Evolutionary conservation across 2,329 filamentous ascomycete species (phyloP).

Genomic region (Colletotrichum camelliae): DNA sequence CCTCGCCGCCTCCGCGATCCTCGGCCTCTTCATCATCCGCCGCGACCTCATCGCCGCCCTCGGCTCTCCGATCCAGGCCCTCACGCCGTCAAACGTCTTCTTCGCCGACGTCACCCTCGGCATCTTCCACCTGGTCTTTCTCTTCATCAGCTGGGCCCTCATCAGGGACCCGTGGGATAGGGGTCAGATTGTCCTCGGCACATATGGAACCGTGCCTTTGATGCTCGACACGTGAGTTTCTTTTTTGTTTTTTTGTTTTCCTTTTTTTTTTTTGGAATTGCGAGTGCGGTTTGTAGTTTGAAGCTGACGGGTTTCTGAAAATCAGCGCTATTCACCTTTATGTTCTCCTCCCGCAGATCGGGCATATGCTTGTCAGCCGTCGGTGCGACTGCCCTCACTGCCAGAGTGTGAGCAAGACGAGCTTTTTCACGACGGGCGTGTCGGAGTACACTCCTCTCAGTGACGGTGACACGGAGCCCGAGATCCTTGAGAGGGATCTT

Average conservation of each 20-base stretch:
- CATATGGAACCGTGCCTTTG: conserved; percentile 24
- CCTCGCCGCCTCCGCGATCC: conserved; percentile 16
- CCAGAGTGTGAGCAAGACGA: neutral
- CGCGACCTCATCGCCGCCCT: conserved; percentile 23
- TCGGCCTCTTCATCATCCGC: conserved; percentile 15
- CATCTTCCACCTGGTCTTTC: conserved; percentile 13
- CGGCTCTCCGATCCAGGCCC: conserved; percentile 22
- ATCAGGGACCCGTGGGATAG: neutral
- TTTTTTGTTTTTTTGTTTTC: fast-evolving
- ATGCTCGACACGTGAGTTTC: conserved; percentile 23
- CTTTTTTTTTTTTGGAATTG: fast-evolving
- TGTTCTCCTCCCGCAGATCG: conserved; percentile 35
- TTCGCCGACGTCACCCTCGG: conserved; percentile 16
- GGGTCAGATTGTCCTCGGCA: conserved; percentile 18
- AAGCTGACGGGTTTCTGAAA: neutral
- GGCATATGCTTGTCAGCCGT: neutral
- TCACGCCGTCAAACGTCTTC: conserved; percentile 22
- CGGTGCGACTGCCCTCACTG: conserved; percentile 14
- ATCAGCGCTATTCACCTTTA: conserved; percentile 3
- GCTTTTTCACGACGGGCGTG: neutral
- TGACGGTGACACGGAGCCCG: neutral
- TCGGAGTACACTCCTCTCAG: conserved; percentile 15
- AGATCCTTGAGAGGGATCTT: neutral
- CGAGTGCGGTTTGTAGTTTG: fast-evolving
- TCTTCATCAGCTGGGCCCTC: conserved; percentile 22